These are phyloP conservation scores for Albophoma yamanashiensis DNA, from an alignment of 2,329 filamentous ascomycete species.

Conservation along the genomic window DNA sequence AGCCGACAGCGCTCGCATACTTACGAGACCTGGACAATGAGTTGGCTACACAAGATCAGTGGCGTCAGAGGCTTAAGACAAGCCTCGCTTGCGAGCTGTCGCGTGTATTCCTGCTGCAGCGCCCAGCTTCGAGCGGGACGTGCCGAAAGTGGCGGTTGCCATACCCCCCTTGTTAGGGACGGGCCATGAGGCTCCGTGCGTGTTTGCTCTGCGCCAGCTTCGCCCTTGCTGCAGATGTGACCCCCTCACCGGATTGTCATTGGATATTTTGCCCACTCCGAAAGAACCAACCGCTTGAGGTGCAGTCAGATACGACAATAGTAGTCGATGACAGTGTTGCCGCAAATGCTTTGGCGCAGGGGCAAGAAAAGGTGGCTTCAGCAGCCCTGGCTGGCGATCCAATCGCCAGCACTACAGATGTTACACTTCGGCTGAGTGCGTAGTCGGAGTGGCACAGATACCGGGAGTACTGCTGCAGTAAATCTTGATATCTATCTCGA, in stretches of 20 bases:
- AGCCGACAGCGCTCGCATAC: neutral
- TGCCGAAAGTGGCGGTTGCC: neutral
- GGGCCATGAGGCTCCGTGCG: neutral
- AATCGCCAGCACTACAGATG: conserved; percentile 2
- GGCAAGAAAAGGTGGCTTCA: neutral
- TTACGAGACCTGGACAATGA: neutral
- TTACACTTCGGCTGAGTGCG: conserved; percentile 5
- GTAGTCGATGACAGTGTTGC: neutral
- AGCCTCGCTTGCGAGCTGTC: neutral
- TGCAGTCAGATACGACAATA: neutral
- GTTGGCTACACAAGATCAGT: neutral
- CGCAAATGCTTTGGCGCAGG: neutral
- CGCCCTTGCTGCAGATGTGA: neutral
- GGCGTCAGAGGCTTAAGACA: neutral
- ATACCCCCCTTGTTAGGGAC: neutral
- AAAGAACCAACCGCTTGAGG: neutral
- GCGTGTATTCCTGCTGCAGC: neutral
- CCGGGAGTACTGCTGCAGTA: neutral
- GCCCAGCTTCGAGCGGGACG: neutral
- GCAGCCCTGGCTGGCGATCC: neutral
- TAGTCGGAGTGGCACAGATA: conserved; percentile 1
- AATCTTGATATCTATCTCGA: neutral
- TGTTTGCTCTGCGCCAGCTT: neutral
- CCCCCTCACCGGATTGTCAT: neutral
- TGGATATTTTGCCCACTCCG: neutral